Base-by-base conservation (phyloP, 176 grass and related monocot species). In the Lolium multiflorum region DNA sequence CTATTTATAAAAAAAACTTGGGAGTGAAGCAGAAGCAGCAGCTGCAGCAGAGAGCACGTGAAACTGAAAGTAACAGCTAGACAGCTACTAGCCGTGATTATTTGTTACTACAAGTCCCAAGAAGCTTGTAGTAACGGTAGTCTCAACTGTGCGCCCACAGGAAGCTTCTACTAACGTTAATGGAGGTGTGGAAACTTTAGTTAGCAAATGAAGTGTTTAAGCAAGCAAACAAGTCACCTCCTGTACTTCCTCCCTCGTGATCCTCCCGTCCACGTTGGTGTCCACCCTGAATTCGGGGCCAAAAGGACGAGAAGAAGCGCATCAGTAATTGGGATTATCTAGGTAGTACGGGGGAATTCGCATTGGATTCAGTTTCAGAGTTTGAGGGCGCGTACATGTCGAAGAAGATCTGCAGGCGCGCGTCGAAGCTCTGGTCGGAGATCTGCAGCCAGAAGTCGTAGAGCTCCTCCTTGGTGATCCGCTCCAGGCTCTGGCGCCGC, bases 401-500 rank as follows among this genome's bases (percentile, higher is more conserved):
- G 89, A 99, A 99, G 85, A 99, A 99, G 84, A 99, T 96, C 87
- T 99, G 97, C 79, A 99, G 97, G 1, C 97, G 90, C n/a, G 97
- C 97, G 88, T 99, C 97, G 88, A 99, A 99, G 86, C 97, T 99
- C 85, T 93, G 92, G 85, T 99, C 97, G 63, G 94, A 96, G 70
- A 99, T 99, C 89, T 99, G 97, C 75, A 99, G 81, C 97, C 97
- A 99, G 87, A 99, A 99, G 85, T 99, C 97, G 86, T 96, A 92
- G 85, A 99, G 88, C 79, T 99, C 97, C 80, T 99, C 97, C 85
- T 91, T 93, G 43, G 87, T 96, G 67, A 99, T 94, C 87, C 97
- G 81, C 83, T 99, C 94, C 15, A 99, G 80, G 72, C 81, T 99
- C 77, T 99, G 97, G 18, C 94, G 26, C 66, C 76, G 67, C 16